phyloP scores from a whole-genome alignment of 2,329 filamentous ascomycete species.

The Bipolaris cookei region DNA sequence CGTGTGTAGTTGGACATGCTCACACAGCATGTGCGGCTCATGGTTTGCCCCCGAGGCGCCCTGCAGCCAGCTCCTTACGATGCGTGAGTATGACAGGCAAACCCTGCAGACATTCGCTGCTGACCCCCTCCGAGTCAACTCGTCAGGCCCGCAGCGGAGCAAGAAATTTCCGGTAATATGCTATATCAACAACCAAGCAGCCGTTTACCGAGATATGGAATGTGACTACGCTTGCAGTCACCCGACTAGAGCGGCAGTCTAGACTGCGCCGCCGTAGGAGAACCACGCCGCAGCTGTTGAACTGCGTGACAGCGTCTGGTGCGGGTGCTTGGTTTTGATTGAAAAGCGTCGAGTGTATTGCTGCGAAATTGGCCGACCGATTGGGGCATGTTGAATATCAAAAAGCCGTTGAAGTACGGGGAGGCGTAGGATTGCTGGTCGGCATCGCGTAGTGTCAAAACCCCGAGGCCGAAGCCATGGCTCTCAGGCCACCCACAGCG shows the following conservation, averaged over 20 bases:
- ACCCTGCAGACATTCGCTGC: constrained; percentile 24
- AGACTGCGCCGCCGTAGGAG: constrained; percentile 25
- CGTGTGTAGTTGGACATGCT: constrained; percentile 10
- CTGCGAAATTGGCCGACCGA: constrained; percentile 27
- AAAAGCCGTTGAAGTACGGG: constrained; percentile 32
- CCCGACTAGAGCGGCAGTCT: constrained; percentile 16
- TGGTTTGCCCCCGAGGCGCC: constrained; percentile 15
- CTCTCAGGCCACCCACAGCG: constrained; percentile 6
- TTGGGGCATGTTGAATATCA: constrained; percentile 25
- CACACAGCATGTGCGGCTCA: constrained; percentile 20
- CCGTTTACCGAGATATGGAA: constrained; percentile 24
- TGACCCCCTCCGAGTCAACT: constrained; percentile 7
- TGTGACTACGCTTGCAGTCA: constrained; percentile 22
- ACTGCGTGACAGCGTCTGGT: constrained; percentile 22
- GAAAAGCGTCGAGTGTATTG: constrained; percentile 22
- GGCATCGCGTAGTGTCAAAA: constrained; percentile 16
- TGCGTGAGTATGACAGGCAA: constrained; percentile 23
- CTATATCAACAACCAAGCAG: constrained; percentile 17
- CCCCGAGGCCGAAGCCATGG: constrained; percentile 8
- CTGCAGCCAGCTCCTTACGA: constrained; percentile 23
- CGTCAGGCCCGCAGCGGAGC: constrained; percentile 32
- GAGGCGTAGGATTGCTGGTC: constrained; percentile 12
- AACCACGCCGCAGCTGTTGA: constrained; percentile 30
- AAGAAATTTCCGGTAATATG: constrained; percentile 37
- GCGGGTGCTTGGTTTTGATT: constrained; percentile 28